Evolutionary conservation across 495 filamentous ascomycete genomes (phyloP).

Genomic region (Trypethelium eluteriae): DNA sequence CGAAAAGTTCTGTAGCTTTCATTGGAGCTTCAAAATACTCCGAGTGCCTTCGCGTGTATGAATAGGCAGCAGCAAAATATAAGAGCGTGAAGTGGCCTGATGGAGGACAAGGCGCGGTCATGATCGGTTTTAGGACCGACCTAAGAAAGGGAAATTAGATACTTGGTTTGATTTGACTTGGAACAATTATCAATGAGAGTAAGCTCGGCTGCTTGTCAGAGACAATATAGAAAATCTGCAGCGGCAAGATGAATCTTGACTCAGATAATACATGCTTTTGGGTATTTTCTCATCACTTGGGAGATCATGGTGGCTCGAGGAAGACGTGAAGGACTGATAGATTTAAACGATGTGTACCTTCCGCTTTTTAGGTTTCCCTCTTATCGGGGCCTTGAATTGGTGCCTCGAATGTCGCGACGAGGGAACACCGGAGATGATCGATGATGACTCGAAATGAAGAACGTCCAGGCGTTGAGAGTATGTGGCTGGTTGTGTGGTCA

Average conservation of each 20-base stretch:
- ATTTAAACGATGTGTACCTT: neutral
- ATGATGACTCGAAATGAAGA: no score
- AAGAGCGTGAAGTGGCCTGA: conserved; percentile 66
- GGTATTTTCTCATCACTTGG: no score
- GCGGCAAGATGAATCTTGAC: neutral
- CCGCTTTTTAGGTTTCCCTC: no score
- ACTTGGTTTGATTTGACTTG: no score
- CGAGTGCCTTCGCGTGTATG: conserved; percentile 61
- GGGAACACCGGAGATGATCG: no score
- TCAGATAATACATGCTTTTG: conserved; percentile 17
- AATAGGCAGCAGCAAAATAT: conserved; percentile 77
- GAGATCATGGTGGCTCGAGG: no score
- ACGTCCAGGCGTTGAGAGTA: no score
- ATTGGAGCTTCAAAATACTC: conserved; percentile 71
- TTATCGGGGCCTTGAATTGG: no score
- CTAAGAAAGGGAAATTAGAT: no score
- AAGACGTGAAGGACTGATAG: neutral
- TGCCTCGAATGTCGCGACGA: no score
- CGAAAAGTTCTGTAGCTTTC: conserved; percentile 56
- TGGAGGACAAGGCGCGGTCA: conserved; percentile 38
- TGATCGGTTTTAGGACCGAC: neutral
- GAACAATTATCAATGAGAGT: no score
- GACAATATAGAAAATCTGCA: neutral
- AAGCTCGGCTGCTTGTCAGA: neutral
- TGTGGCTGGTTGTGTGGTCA: no score